These are phyloP conservation scores for Penicillium turbatum DNA, from an alignment of 495 filamentous ascomycete species.

Conservation along the genomic window DNA sequence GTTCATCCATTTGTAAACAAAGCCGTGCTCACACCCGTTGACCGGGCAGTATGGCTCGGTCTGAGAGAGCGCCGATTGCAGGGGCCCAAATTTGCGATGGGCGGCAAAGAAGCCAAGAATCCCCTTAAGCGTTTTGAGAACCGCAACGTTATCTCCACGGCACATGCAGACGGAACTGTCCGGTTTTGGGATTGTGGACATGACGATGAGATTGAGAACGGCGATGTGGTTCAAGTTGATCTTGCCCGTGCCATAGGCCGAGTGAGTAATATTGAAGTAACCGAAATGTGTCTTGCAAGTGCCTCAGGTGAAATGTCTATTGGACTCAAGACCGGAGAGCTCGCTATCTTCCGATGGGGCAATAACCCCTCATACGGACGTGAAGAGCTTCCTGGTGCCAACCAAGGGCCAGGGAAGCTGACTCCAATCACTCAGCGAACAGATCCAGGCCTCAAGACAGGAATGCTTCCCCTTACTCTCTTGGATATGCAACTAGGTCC, in stretches of 20 bases:
- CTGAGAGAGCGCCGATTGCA: constrained; percentile 71
- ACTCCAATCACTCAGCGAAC: constrained; percentile 68
- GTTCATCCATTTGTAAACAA: constrained; percentile 83
- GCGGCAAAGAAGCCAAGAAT: constrained; percentile 65
- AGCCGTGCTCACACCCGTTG: constrained; percentile 60
- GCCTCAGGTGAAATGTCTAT: constrained; percentile 78
- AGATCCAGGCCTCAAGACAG: constrained; percentile 77
- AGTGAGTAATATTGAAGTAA: constrained; percentile 71
- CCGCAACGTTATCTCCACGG: constrained; percentile 74
- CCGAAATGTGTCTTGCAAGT: constrained; percentile 68
- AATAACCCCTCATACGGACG: constrained; percentile 61
- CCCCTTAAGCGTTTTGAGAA: constrained; percentile 70
- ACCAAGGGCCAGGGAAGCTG: constrained; percentile 52
- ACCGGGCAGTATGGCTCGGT: constrained; percentile 81
- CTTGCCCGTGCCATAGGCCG: constrained; percentile 76
- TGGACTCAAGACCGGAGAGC: constrained; percentile 74
- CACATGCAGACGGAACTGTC: constrained; percentile 83
- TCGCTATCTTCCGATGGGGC: constrained; percentile 84
- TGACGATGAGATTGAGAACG: constrained; percentile 89
- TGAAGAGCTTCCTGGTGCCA: constrained; percentile 52
- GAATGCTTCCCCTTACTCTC: constrained; percentile 73
- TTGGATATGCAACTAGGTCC: constrained; percentile 77
- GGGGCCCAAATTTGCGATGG: constrained; percentile 69
- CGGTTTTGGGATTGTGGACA: constrained; percentile 88
- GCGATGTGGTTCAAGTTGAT: constrained; percentile 75